A percentile compares a stretch with the other conserved stretches of the same genome.
Conservation (phyloP, 495 filamentous ascomycete genomes). For the Ramalina peruviana region DNA sequence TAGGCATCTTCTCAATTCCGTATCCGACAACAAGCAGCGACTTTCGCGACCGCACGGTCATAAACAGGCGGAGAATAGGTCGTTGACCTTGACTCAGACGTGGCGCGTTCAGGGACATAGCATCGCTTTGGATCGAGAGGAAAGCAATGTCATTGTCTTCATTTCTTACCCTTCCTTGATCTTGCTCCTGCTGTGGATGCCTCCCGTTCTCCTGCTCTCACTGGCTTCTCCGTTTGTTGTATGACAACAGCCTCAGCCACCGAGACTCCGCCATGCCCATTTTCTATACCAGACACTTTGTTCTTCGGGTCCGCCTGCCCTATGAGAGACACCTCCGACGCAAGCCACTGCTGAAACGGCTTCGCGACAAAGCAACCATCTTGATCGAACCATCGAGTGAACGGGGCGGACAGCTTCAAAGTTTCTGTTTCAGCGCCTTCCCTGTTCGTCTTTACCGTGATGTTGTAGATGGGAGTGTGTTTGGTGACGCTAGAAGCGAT, state of each 20-base stretch:
- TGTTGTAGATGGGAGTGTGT: constrained; percentile 61
- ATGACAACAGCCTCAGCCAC: constrained; percentile 2
- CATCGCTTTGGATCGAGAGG: too few relatives aligned
- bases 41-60: too few relatives aligned
- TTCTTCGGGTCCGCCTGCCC: constrained; percentile 52
- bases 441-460: constrained; percentile 42
- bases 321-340: constrained; percentile 51
- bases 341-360: constrained; percentile 74
- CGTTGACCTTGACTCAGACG: too few relatives aligned
- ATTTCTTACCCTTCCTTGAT: constrained; percentile 3
- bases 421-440: constrained; percentile 10
- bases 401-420: constrained; percentile 49
- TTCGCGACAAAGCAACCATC: constrained; percentile 69
- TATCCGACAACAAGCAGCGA: too few relatives aligned
- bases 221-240: constrained; percentile 3
- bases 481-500: constrained; percentile 58
- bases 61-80: too few relatives aligned
- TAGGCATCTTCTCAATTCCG: too few relatives aligned
- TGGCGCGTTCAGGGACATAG: too few relatives aligned
- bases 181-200: constrained; percentile 3
- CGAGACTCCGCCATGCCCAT: background rate
- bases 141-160: background rate
- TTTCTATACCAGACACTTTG: constrained; percentile 13
- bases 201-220: background rate
- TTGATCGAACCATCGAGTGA: constrained; percentile 75